Evolutionary conservation across 495 filamentous ascomycete genomes (phyloP), one percentile per base, ranked within the genome.

Genomic region (Neurospora sp.): DNA sequence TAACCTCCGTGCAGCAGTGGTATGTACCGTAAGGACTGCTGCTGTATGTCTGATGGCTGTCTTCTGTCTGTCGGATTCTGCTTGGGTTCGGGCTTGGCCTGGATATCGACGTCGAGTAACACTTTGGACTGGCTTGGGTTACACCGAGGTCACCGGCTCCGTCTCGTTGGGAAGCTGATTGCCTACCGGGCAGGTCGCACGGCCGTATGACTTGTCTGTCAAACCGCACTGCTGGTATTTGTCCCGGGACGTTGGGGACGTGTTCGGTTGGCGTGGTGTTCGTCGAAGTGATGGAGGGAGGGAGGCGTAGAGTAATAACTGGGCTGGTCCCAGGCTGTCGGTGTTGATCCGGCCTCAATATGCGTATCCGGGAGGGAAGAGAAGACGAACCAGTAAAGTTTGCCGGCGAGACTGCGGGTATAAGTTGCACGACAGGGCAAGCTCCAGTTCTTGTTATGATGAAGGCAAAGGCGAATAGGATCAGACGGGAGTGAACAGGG

Each of bases 221-320:
- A 75, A 77, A 75, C 76, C 74, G 70, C 62, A 69, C 74, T 36
- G 74, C 76, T 71, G 76, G 76, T 62, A 62, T 62, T 28, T 34
- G 28, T 62, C 54, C 54, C 54, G 13, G 28, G 28, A 62, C 54
- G 54, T 62, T 34, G 54, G 54, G 28, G 54, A 62, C 54, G 54
- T 62, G 54, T 31, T 31, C 54, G 28, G 28, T 62, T 31, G 54
- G 54, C 28, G 28, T 62, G 54, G 28, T 62, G 24, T 31, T 62
- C 1, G 54, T 62, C 54, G 54, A 62, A 62, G 54, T 11, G 24
- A 34, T 62, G 28, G 28, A 62, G 24, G 54, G 13, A 31, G 54
- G 54, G 54, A 62, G 13, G 24, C 13, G 54, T 62, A 28, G 24
- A 34, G 7, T 62, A 62, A 62, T 62, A 62, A 31, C 54, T 62